A percentile compares a stretch with the other conserved stretches of the same genome.
These are phyloP conservation scores for Populus hybrid DNA, from an alignment of 441 rosid species.

Conservation along the genomic window DNA sequence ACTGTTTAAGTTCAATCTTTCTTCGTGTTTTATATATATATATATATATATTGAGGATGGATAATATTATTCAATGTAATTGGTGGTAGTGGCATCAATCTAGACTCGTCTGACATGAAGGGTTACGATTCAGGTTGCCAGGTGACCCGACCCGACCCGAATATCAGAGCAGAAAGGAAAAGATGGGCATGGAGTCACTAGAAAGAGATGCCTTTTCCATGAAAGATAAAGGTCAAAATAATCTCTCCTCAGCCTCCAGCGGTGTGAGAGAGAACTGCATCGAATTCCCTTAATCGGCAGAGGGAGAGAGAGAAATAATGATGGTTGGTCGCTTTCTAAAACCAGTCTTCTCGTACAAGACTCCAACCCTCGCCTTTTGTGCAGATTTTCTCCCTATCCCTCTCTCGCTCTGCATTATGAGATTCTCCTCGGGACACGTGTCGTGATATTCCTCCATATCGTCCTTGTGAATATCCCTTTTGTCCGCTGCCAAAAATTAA, in stretches of 20 bases:
- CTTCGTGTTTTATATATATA: too few species aligned
- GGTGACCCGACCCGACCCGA: too few species aligned
- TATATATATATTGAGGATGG: too few species aligned
- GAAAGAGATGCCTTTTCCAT: constrained; percentile 27
- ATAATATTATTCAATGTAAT: too few species aligned
- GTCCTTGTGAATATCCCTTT: constrained; percentile 63
- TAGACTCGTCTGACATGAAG: too few species aligned
- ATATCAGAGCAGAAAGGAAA: too few species aligned
- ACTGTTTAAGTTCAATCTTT: too few species aligned
- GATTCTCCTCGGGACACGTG: constrained; percentile 36
- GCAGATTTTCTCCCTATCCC: constrained; percentile 18
- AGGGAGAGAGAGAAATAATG: constrained; percentile 17
- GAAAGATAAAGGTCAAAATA: constrained; percentile 26
- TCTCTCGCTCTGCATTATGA: too few species aligned
- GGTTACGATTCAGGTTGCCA: too few species aligned
- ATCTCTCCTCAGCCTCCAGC: background rate
- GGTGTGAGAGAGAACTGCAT: constrained; percentile 30
- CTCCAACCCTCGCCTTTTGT: constrained; percentile 58
- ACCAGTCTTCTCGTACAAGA: constrained; percentile 46
- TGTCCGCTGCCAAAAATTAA: constrained; percentile 38
- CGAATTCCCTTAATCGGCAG: constrained; percentile 36
- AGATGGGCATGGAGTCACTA: too few species aligned
- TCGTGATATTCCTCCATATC: constrained; percentile 39
- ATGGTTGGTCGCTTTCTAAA: constrained; percentile 56
- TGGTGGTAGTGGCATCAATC: too few species aligned